Evolutionary conservation across 306 rosid species (phyloP).

Genomic region (Prunus fruticosa): DNA sequence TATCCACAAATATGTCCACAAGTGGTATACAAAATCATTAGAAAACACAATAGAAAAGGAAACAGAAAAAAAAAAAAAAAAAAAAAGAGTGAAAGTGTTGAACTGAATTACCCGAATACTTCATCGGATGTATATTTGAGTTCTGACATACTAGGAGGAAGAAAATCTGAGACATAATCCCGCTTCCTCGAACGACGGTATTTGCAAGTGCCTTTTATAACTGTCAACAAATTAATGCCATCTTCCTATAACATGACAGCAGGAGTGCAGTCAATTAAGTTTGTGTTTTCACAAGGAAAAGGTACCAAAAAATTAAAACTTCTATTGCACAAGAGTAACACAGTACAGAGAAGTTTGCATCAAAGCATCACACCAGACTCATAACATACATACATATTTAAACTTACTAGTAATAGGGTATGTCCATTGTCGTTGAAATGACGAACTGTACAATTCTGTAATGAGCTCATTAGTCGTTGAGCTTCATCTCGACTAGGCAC

Average conservation of each 20-base stretch:
- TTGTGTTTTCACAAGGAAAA: not conserved
- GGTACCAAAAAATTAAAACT: too few species aligned
- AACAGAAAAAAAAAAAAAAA: not conserved
- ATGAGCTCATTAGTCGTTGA: constrained; percentile 43
- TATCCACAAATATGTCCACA: not conserved
- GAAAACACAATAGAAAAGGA: not conserved
- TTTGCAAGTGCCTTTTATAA: constrained; percentile 72
- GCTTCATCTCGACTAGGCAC: constrained; percentile 88
- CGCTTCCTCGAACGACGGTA: constrained; percentile 64
- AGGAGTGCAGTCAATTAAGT: not conserved
- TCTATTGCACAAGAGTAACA: not conserved
- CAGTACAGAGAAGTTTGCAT: not conserved
- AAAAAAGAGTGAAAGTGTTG: not conserved
- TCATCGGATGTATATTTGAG: constrained; percentile 48
- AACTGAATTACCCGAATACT: constrained; percentile 56
- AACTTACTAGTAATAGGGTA: constrained; percentile 87
- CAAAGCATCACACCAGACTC: not conserved
- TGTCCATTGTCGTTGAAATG: constrained; percentile 78
- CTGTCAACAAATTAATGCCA: constrained; percentile 70
- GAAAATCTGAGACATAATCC: constrained; percentile 53
- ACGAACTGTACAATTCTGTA: constrained; percentile 65
- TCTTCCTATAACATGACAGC: constrained; percentile 67
- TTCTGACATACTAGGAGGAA: constrained; percentile 74
- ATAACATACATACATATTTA: not conserved
- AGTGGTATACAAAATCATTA: not conserved